Evolutionary conservation across 129 eudicot species (phyloP), one percentile per base, ranked within the genome.

Genomic region (Pulicaria dysenterica): DNA sequence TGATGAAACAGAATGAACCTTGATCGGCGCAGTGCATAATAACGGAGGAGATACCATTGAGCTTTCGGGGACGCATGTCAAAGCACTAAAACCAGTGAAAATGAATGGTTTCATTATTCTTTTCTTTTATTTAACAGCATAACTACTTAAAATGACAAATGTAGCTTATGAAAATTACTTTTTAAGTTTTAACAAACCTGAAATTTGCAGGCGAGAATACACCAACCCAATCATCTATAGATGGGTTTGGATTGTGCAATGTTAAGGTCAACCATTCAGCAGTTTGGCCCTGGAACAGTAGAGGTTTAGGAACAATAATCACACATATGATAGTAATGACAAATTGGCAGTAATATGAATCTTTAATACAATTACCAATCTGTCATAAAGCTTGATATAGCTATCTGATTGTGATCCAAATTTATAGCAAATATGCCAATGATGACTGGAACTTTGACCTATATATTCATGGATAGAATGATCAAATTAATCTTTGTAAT

Each of bases 141-240:
- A 50, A 11, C 41, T 3, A 44, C 4, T 39, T 39, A 50, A 45
- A n/a, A 42, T 11, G 34, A 31, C 9, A 36, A 61, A 24, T 31
- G 15, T 60, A 8, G 34, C 60, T 49, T 69, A 24, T 42, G 13
- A 31, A 42, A 39, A 50, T 34, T 5, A 1, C 10, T 3, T 16
- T 16, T 13, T 0, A 46, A 55, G 10, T 17, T 53, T 7, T 13
- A 10, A 36, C 4, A 40, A 50, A 93, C 98, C 95, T 93, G 82
- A 89, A 89, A 81, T 87, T 87, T 8, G 95, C 96, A 16, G 96
- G 98, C 47, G 98, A 93, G 79, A 93, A 93, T 61, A 93, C 98
- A 16, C 96, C 96, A 78, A 93, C 79, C 98, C 98, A 93, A 63
- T 93, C 95, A 69, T 89, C 83, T 68, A 46, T 41, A 5, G 90